Base-by-base conservation (phyloP, 2,329 filamentous ascomycete species). In the Hymenoscyphus scutula region DNA sequence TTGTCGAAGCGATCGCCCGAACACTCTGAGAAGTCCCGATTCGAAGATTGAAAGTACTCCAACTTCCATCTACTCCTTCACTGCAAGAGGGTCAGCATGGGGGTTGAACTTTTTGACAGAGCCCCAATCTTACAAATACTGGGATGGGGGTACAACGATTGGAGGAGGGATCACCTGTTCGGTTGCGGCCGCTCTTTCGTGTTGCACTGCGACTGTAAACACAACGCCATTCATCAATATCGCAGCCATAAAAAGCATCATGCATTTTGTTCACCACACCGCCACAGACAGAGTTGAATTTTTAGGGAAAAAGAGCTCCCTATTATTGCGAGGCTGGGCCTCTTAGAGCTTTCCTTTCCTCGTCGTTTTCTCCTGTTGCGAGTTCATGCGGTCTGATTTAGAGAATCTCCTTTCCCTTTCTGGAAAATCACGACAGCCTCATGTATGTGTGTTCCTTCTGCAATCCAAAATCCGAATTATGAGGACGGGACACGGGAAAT, bases 41-140 rank as follows among this genome's bases (percentile, higher is more conserved):
- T 69, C 76, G 82, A 62, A 92, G 77, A 17, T 77, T 79, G 67
- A 90, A 86, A 8, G 87, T 84, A 15, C 87, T 90, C 89, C 89
- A 92, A 64, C 81, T 82, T 5, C 88, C 88, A 72, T 90, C 88
- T 65, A 73, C 76, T 30, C 76, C 76, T 23, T 78, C 76, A 54
- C 76, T 77, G 11, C 32, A 37, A 37, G 32, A 37, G 32, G 30
- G 32, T 37, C 32, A 37, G 32, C 32, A n/a, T 32, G 51, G 13
- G 25, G 6, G 23, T 63, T 30, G 53, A 25, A 19, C n/a, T 15
- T 19, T 34, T 25, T 58, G 23, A 57, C 4, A 19, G 19, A 34
- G 30, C 37, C 17, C 5, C 13, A 23, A 3, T n/a, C 32, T 32
- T 61, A 65, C 63, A 61, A 63, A 25, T 61, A 53, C 34, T 65